Evolutionary conservation across 2,329 filamentous ascomycete genomes (phyloP).

Genomic region (Epicoccum sorghinum): DNA sequence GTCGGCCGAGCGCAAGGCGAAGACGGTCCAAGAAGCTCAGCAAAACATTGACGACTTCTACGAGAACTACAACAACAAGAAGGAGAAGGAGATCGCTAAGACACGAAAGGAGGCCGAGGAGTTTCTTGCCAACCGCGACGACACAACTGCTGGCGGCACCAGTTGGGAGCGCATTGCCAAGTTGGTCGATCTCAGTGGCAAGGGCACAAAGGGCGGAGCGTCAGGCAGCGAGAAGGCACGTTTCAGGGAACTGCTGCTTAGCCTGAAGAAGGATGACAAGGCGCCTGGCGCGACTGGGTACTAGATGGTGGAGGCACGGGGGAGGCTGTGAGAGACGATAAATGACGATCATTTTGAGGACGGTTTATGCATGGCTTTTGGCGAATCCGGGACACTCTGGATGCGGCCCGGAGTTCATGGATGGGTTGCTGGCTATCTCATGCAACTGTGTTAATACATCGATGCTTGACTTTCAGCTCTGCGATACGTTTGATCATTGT

Average conservation of each 20-base stretch:
- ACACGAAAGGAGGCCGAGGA: slow-evolving; percentile 91
- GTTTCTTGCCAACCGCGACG: slow-evolving; percentile 86
- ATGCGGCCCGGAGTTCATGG: slow-evolving; percentile 29
- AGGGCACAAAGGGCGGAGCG: slow-evolving; percentile 84
- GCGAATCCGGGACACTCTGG: slow-evolving; percentile 17
- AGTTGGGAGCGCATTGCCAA: slow-evolving; percentile 99
- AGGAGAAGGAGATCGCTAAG: slow-evolving; percentile 89
- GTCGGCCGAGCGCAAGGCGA: slow-evolving; percentile 79
- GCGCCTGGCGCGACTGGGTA: slow-evolving; percentile 64
- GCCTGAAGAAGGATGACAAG: slow-evolving; percentile 91
- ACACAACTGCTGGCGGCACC: slow-evolving; percentile 91
- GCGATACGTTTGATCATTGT: neutral
- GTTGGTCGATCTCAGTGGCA: slow-evolving; percentile 95
- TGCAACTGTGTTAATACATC: slow-evolving; percentile 32
- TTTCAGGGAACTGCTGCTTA: slow-evolving; percentile 88
- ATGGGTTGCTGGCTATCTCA: slow-evolving; percentile 27
- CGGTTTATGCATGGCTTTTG: slow-evolving; percentile 21
- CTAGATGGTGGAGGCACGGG: slow-evolving; percentile 15
- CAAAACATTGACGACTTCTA: slow-evolving; percentile 99
- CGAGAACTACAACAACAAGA: slow-evolving; percentile 98
- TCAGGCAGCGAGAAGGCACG: slow-evolving; percentile 93
- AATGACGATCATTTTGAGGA: slow-evolving; percentile 17
- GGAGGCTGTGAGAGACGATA: slow-evolving; percentile 5
- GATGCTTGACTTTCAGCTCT: neutral
- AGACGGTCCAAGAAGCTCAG: slow-evolving; percentile 87